A percentile compares a stretch with the other conserved stretches of the same genome.
These are phyloP conservation scores for Dunaliella salina DNA, from an alignment of 163 green algal genomes.

Conservation along the genomic window DNA sequence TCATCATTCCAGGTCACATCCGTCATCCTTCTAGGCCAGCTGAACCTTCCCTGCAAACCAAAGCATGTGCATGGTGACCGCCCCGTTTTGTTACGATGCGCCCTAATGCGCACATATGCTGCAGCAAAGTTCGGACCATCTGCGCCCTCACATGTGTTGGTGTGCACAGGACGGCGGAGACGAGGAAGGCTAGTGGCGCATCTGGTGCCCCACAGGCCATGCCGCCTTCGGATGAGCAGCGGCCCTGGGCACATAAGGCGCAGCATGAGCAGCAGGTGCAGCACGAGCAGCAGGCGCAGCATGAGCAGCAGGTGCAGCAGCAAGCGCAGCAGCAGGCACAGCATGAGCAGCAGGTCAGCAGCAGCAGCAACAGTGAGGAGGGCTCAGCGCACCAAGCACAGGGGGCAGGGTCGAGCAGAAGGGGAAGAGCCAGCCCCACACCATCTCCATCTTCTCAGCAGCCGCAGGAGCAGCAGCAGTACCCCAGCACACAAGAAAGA, in stretches of 20 bases:
- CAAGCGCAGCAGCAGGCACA: not conserved
- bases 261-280: not conserved
- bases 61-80: not conserved
- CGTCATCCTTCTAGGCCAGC: too few species aligned
- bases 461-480: not conserved
- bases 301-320: not conserved
- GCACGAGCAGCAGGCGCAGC: not conserved
- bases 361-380: not conserved
- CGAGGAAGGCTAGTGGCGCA: not conserved
- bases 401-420: not conserved
- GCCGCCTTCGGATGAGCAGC: not conserved
- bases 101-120: too few species aligned
- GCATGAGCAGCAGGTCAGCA: not conserved
- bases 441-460: not conserved
- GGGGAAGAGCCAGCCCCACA: not conserved
- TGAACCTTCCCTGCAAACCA: not conserved
- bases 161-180: not conserved
- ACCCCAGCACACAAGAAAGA: not conserved
- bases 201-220: not conserved
- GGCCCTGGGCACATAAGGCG: not conserved
- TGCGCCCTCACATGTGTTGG: not conserved
- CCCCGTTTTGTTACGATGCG: not conserved
- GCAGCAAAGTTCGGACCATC: not conserved
- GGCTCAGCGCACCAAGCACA: too few species aligned
- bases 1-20: too few species aligned